Evolutionary conservation across 192 early-diverging fungal genomes (phyloP).

Genomic region (Linnemannia elongata): DNA sequence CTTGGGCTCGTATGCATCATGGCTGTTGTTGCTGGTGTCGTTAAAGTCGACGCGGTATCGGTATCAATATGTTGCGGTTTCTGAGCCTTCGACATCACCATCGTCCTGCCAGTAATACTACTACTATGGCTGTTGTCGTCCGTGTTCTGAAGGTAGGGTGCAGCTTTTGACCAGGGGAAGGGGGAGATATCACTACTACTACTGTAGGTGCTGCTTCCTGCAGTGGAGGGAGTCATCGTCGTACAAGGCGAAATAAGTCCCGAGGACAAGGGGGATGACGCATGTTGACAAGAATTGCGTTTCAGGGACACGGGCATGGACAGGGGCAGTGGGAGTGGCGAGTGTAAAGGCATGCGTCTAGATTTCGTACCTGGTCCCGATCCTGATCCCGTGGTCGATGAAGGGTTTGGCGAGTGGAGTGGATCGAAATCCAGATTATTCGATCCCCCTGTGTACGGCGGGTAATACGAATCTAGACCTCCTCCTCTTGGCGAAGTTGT

Average conservation of each 20-base stretch:
- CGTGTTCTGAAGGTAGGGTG: not conserved
- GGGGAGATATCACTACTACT: not conserved
- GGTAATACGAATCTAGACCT: not conserved
- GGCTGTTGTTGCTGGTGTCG: not conserved
- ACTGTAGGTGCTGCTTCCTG: not conserved
- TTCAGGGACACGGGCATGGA: too few relatives aligned
- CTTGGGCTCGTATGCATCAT: too few relatives aligned
- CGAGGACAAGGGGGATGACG: not conserved
- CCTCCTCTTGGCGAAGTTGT: not conserved
- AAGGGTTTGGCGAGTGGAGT: not conserved
- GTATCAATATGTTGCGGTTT: not conserved
- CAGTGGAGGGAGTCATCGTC: not conserved
- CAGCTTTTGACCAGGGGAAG: not conserved
- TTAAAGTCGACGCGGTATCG: not conserved
- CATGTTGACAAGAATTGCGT: not conserved
- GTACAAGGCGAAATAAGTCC: conserved; percentile 1
- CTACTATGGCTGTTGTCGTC: not conserved
- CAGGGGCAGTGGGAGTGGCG: not conserved
- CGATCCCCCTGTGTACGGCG: not conserved
- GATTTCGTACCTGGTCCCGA: not conserved
- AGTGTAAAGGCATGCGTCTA: conserved; percentile 1
- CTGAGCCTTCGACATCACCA: not conserved
- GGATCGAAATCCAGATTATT: not conserved
- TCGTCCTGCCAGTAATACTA: not conserved
- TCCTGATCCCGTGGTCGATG: not conserved